These are phyloP conservation scores for Truncatella angustata DNA, from an alignment of 2,329 filamentous ascomycete species.

Conservation along the genomic window DNA sequence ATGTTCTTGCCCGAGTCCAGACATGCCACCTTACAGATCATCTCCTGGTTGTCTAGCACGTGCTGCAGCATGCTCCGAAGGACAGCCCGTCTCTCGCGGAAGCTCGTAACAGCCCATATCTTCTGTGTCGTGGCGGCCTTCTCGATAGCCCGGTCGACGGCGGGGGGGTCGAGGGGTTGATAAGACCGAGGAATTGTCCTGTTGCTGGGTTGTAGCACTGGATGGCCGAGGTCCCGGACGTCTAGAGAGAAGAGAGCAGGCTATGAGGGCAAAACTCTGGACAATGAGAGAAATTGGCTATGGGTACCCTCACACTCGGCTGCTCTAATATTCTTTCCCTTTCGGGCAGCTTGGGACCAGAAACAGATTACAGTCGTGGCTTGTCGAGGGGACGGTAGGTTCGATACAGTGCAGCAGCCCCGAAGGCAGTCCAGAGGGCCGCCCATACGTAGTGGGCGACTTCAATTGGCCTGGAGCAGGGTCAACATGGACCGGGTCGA, in stretches of 20 bases:
- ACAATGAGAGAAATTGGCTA: too few relatives aligned
- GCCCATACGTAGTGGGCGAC: too few relatives aligned
- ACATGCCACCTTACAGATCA: slow-evolving; percentile 81
- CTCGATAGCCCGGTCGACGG: slow-evolving; percentile 76
- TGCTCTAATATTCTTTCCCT: too few relatives aligned
- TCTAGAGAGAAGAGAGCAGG: slow-evolving; percentile 64
- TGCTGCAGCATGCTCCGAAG: slow-evolving; percentile 78
- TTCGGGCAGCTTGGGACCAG: too few relatives aligned
- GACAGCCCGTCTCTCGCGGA: slow-evolving; percentile 74
- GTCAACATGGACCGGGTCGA: too few relatives aligned
- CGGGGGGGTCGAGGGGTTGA: slow-evolving; percentile 75
- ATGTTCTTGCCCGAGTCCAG: slow-evolving; percentile 95
- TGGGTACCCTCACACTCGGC: too few relatives aligned
- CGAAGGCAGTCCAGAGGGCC: too few relatives aligned
- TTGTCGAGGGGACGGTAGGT: too few relatives aligned
- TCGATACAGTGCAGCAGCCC: too few relatives aligned
- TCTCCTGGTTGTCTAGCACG: slow-evolving; percentile 83
- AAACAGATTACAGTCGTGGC: too few relatives aligned
- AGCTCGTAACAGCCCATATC: slow-evolving; percentile 75
- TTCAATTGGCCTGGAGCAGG: too few relatives aligned
- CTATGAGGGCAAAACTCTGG: slow-evolving; percentile 56
- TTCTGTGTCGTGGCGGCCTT: slow-evolving; percentile 72
- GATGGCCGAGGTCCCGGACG: slow-evolving; percentile 64
- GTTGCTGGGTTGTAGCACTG: slow-evolving; percentile 91
- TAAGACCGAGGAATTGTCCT: slow-evolving; percentile 74